Evolutionary conservation across 768 basidiomycete species (phyloP), one percentile per base, ranked within the genome.

Genomic region (Mycena epipterygia): DNA sequence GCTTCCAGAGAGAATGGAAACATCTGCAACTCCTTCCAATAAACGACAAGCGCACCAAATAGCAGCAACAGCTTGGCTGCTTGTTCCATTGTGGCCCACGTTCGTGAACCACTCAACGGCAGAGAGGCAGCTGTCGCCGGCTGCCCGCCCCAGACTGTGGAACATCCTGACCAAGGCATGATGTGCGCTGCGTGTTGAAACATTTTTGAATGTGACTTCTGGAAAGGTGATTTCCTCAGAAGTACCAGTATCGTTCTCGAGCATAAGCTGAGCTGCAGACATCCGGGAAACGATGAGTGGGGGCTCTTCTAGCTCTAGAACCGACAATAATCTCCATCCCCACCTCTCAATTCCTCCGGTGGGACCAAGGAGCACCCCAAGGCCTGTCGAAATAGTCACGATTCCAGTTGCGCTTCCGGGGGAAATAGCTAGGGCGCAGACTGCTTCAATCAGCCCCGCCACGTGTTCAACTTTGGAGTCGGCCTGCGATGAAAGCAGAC

Each of bases 311-410:
- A 99, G 89, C 73, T 95, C 91, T 42, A 98, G 81, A n/a, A 93
- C 94, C 0, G 89, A 88, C 32, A 99, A 85, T 5, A 99, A 77
- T 55, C 89, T 88, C 92, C 93, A 96, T 5, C 95, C 94, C 97
- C 96, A 99, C 78, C 91, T 91, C 75, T 98, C 95, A 21, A 98
- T 89, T 0, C 93, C 92, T 8, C 95, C 95, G 0, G 83, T 87
- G 1, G 95, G 92, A 5, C 96, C 96, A 1, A 97, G 85, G 7
- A 96, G 84, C 63, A 87, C 88, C 11, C 86, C 88, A 3, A 95
- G 82, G 16, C 84, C 86, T 19, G 83, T 78, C 17, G 88, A 84
- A 37, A 94, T 84, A n/a, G 86, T 74, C 2, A 82, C 75, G 32
- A 87, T 74, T 17, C 82, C 76, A 9, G 70, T 51, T 16, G 74